Evolutionary conservation across 2,329 filamentous ascomycete species (phyloP), one percentile per base, ranked within the genome.

Genomic region (Sarocladium strictum): DNA sequence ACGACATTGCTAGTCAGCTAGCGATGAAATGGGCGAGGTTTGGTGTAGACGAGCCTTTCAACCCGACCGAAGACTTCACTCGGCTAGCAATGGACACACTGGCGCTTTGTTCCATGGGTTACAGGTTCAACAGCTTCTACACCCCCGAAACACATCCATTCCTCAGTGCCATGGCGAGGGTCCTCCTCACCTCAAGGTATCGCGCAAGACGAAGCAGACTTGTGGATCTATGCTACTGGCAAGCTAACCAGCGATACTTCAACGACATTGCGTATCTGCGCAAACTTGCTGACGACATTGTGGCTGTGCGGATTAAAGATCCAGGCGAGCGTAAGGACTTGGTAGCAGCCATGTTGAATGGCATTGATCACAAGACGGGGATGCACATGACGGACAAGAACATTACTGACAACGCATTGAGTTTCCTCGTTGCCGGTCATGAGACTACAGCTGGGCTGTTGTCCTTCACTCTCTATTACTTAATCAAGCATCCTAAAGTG

Each of bases 321-420:
- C 79, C 80, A 0, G 73, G 67, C 2, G 74, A 78, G 3, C 79
- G 80, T 58, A 85, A 85, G 55, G 88, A 91, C 65, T 71, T 91
- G 5, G 68, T 91, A 10, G 80, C 80, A 57, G 81, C 85, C 27
- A 87, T 92, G 84, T 70, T 92, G 40, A 72, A 83, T 6, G 85
- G 84, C 0, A 19, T 23, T 17, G 87, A 91, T 63, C 77, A 83
- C 1, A 79, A 82, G 67, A 89, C 86, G 3, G 85, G 86, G 12
- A 73, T 84, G 60, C 77, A 76, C 15, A 70, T 90, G 59, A 77
- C 73, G 1, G 83, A 88, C 57, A 72, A 78, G 4, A 80, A 75
- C 51, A 86, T 90, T 58, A 77, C 81, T 15, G 76, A 86, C 64
- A 87, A 90, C 58, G 81, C 90, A 69, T 83, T 87, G 56, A 90